phyloP scores from a whole-genome alignment of 1,284 basidiomycete species.

The Cutaneotrichosporon arboriforme region DNA sequence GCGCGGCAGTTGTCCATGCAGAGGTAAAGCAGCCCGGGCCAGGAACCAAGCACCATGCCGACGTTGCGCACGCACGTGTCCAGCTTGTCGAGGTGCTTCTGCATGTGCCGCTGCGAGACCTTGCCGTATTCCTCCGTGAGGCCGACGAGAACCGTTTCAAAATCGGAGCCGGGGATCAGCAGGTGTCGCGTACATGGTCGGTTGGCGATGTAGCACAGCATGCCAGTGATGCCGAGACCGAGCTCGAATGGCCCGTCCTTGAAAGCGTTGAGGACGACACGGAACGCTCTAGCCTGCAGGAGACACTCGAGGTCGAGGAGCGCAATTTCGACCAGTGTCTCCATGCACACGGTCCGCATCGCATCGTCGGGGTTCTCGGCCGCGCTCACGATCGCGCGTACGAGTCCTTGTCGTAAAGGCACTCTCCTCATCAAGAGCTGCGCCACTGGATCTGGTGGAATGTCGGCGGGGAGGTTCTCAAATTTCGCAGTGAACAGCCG shows the following conservation, averaged over 20 bases:
- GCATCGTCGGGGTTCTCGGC: conserved; percentile 90
- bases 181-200: conserved; percentile 74
- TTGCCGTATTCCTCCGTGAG: conserved; percentile 88
- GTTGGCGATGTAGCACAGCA: conserved; percentile 81
- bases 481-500: not conserved
- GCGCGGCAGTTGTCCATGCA: conserved; percentile 84
- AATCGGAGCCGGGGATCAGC: conserved; percentile 74
- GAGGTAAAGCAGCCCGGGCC: conserved; percentile 92
- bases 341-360: conserved; percentile 73
- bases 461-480: not conserved
- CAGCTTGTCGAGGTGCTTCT: conserved; percentile 65
- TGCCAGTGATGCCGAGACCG: conserved; percentile 72
- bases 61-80: conserved; percentile 71
- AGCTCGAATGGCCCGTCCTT: conserved; percentile 84
- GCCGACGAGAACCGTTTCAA: conserved; percentile 83
- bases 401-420: conserved; percentile 58
- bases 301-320: conserved; percentile 81
- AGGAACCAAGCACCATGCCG: conserved; percentile 77
- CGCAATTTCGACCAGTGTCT: conserved; percentile 85
- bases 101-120: conserved; percentile 49
- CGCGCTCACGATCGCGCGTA: conserved; percentile 83
- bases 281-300: conserved; percentile 72
- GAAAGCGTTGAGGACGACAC: conserved; percentile 78
- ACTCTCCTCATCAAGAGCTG: conserved; percentile 21
- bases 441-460: conserved; percentile 9